Evolutionary conservation across 305 asterid genomes (phyloP).

Genomic region (Fraxinus paxiana): DNA sequence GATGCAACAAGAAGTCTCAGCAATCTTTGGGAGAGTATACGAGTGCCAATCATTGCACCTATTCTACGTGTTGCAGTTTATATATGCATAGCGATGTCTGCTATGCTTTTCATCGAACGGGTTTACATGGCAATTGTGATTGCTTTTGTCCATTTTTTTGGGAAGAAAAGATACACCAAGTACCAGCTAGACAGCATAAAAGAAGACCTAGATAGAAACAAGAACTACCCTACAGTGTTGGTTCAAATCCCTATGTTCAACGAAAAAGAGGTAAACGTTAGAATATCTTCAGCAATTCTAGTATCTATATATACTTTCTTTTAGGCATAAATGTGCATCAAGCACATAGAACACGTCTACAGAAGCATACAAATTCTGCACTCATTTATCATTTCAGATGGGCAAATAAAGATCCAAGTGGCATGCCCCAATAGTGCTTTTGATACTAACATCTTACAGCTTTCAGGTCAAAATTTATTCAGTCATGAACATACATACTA

Average conservation of each 20-base stretch:
- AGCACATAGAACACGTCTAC: not conserved
- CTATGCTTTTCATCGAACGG: conserved; percentile 74
- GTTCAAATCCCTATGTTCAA: conserved; percentile 87
- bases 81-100: conserved; percentile 67
- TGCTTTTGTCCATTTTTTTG: conserved; percentile 47
- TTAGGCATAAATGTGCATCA: conserved; percentile 13
- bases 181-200: conserved; percentile 68
- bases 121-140: conserved; percentile 82
- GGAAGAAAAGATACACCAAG: conserved; percentile 68
- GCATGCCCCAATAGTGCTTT: not conserved
- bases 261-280: conserved; percentile 61
- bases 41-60: conserved; percentile 66
- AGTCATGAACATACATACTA: not conserved
- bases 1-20: conserved; percentile 46
- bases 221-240: conserved; percentile 67
- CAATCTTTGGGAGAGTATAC: conserved; percentile 53
- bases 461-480: not conserved
- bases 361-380: not conserved
- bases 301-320: conserved; percentile 3
- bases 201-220: conserved; percentile 63
- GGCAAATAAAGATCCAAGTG: not conserved
- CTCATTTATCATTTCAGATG: not conserved
- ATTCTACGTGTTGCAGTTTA: conserved; percentile 48
- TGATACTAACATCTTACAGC: not conserved
- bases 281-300: not conserved